Conservation (phyloP, 2,329 filamentous ascomycete genomes). For the Aspergillus fumigatiaffinis region DNA sequence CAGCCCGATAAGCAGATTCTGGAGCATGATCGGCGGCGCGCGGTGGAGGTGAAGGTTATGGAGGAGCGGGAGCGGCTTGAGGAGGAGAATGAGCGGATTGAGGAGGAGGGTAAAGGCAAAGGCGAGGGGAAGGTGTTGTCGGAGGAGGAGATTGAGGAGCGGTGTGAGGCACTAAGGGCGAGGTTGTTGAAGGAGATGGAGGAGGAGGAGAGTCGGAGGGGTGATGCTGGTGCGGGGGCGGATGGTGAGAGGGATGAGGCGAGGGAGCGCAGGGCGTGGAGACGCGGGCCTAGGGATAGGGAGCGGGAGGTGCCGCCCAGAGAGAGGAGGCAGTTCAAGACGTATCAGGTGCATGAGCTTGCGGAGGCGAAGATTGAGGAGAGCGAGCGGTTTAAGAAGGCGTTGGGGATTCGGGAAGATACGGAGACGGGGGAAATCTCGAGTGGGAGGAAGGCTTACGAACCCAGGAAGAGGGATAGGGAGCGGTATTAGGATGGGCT, state of each 20-base stretch:
- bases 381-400: conserved; percentile 80
- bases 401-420: conserved; percentile 82
- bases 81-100: conserved; percentile 63
- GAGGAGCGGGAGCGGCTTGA: conserved; percentile 88
- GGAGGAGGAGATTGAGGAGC: conserved; percentile 85
- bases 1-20: conserved; percentile 90
- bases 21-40: conserved; percentile 86
- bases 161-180: conserved; percentile 63
- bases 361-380: conserved; percentile 95
- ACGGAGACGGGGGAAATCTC: conserved; percentile 71
- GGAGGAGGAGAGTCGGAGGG: conserved; percentile 35
- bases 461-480: conserved; percentile 1
- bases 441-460: conserved; percentile 15
- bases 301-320: conserved; percentile 16
- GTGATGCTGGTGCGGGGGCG: conserved; percentile 5
- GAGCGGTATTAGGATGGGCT: conserved; percentile 1
- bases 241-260: conserved; percentile 15
- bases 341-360: conserved; percentile 92
- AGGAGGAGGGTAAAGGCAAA: conserved; percentile 59
- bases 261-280: not conserved
- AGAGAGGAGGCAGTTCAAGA: conserved; percentile 62
- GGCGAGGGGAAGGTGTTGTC: conserved; percentile 45
- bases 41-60: conserved; percentile 89
- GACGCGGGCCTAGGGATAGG: conserved; percentile 21
- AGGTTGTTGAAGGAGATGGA: conserved; percentile 59